These are phyloP conservation scores for Globisporangium iwayamae DNA, from an alignment of 352 stramenopile genomes.

Conservation along the genomic window DNA sequence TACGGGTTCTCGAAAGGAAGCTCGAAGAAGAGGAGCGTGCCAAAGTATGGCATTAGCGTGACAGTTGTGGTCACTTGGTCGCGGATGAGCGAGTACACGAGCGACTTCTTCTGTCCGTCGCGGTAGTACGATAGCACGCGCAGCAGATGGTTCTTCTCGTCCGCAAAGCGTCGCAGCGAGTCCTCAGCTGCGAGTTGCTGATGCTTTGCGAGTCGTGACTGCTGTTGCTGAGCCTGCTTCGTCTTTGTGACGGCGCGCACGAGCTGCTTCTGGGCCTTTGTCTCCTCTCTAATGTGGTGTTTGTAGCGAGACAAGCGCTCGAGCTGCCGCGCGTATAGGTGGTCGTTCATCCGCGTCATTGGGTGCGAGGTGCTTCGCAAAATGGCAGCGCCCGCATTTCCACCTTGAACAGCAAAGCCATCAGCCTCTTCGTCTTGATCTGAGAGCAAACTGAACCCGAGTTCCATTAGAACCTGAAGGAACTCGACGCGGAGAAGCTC, in stretches of 20 bases:
- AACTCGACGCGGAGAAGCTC: slow-evolving; percentile 86
- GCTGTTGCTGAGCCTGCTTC: slow-evolving; percentile 22
- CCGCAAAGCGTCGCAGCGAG: slow-evolving; percentile 44
- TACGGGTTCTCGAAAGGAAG: slow-evolving; percentile 90
- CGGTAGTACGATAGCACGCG: slow-evolving; percentile 91
- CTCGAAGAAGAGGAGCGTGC: slow-evolving; percentile 86
- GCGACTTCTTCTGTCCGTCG: slow-evolving; percentile 92
- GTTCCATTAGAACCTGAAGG: slow-evolving; percentile 91
- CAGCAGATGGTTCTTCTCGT: slow-evolving; percentile 84
- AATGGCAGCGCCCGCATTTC: slow-evolving; percentile 13
- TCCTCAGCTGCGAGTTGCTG: slow-evolving; percentile 17
- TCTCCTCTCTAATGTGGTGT: slow-evolving; percentile 47
- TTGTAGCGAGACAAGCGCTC: slow-evolving; percentile 67
- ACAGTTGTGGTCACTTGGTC: slow-evolving; percentile 87
- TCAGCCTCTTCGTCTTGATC: slow-evolving; percentile 31
- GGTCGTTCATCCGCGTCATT: slow-evolving; percentile 57
- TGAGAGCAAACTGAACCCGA: slow-evolving; percentile 84
- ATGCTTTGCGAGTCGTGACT: slow-evolving; percentile 15
- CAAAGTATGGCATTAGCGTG: slow-evolving; percentile 77
- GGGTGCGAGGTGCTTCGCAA: background rate
- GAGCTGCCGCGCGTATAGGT: slow-evolving; percentile 79
- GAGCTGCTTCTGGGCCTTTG: slow-evolving; percentile 53
- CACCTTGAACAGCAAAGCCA: background rate
- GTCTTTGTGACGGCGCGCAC: slow-evolving; percentile 43
- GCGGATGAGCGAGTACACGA: slow-evolving; percentile 88